Evolutionary conservation across 176 grass and related monocot species (phyloP).

Genomic region (Phragmites australis): DNA sequence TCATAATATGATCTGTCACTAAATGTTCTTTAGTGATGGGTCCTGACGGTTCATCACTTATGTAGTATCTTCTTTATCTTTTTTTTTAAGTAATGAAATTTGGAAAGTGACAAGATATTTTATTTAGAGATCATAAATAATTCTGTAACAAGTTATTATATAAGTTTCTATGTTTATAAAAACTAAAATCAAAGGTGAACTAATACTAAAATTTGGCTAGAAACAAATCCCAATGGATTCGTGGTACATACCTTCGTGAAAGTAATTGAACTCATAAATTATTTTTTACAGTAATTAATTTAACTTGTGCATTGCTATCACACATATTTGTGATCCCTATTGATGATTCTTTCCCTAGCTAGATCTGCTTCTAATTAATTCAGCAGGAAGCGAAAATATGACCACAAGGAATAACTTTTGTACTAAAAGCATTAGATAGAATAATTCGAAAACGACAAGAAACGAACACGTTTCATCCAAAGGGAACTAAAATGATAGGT

Average conservation of each 20-base stretch:
- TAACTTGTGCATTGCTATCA: not conserved
- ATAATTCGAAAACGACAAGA: constrained; percentile 25
- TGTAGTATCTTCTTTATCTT: no score
- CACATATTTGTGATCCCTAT: not conserved
- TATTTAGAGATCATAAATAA: not conserved
- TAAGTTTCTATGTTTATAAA: not conserved
- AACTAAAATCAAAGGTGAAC: not conserved
- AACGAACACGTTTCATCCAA: constrained; percentile 36
- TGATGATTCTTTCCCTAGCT: not conserved
- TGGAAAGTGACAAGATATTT: no score
- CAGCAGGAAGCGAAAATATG: constrained; percentile 26
- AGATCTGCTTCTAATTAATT: constrained; percentile 21
- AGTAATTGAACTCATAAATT: not conserved
- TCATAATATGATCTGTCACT: no score
- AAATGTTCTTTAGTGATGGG: no score
- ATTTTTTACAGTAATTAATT: not conserved
- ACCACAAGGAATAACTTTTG: constrained; percentile 29
- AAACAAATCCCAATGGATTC: not conserved
- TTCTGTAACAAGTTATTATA: not conserved
- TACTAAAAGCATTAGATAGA: constrained; percentile 29
- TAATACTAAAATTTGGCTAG: not conserved
- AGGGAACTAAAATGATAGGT: constrained; percentile 14
- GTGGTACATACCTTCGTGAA: not conserved
- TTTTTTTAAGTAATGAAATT: no score
- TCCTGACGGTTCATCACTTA: no score